phyloP scores from a whole-genome alignment of 352 stramenopile genomes.

The Phytopythium kandeliae region DNA sequence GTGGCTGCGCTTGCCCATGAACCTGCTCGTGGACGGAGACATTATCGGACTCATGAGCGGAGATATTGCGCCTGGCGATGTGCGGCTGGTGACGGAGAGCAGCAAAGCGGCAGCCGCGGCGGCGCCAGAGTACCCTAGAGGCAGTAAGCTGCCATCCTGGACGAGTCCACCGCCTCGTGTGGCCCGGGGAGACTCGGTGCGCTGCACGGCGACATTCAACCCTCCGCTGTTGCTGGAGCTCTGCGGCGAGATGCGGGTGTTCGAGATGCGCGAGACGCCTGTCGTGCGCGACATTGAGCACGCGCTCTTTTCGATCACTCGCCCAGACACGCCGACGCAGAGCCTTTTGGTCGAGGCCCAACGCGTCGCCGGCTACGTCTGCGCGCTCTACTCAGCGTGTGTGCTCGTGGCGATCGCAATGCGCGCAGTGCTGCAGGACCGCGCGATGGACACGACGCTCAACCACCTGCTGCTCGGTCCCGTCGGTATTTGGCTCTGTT shows the following conservation, averaged over 20 bases:
- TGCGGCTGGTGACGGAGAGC: constrained; percentile 31
- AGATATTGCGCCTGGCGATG: constrained; percentile 65
- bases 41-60: constrained; percentile 80
- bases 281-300: constrained; percentile 76
- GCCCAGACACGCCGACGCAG: constrained; percentile 67
- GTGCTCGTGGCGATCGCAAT: constrained; percentile 62
- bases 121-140: constrained; percentile 34
- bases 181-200: constrained; percentile 33
- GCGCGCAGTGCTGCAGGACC: constrained; percentile 61
- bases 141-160: constrained; percentile 57
- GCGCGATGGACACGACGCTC: constrained; percentile 58
- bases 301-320: constrained; percentile 67
- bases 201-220: constrained; percentile 76
- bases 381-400: constrained; percentile 58
- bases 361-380: constrained; percentile 51
- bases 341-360: constrained; percentile 63
- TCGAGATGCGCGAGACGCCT: constrained; percentile 79
- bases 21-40: constrained; percentile 75
- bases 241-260: constrained; percentile 85
- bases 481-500: constrained; percentile 82
- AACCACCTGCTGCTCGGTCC: constrained; percentile 64
- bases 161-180: constrained; percentile 14
- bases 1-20: constrained; percentile 82
- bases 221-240: constrained; percentile 64
- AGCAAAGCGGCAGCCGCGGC: background rate